These are phyloP conservation scores for Capillidium heterosporum DNA, from an alignment of 371 early-diverging fungal species.

Conservation along the genomic window DNA sequence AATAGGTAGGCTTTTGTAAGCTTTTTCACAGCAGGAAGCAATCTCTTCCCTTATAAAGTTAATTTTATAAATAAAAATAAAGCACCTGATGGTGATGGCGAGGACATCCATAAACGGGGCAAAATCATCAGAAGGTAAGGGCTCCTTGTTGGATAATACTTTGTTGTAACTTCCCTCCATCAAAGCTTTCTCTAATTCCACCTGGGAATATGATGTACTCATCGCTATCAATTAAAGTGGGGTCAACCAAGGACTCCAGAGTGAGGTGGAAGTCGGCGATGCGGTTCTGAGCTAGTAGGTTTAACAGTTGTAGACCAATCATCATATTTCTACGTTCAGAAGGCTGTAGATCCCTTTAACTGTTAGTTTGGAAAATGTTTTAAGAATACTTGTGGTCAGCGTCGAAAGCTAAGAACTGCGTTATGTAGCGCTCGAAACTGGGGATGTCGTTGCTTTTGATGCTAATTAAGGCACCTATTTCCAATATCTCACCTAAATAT, in stretches of 20 bases:
- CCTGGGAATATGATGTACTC: constrained; percentile 73
- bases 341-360: constrained; percentile 19
- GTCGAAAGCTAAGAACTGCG: constrained; percentile 84
- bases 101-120: constrained; percentile 82
- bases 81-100: constrained; percentile 75
- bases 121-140: constrained; percentile 79
- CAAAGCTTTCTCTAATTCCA: constrained; percentile 76
- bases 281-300: constrained; percentile 78
- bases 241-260: constrained; percentile 64
- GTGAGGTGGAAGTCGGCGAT: constrained; percentile 90
- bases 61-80: background rate
- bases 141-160: constrained; percentile 73
- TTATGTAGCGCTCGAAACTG: constrained; percentile 82
- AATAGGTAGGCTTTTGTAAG: constrained; percentile 68
- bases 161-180: constrained; percentile 96
- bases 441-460: constrained; percentile 68
- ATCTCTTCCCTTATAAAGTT: constrained; percentile 57
- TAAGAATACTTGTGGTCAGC: constrained; percentile 49
- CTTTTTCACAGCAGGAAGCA: constrained; percentile 84
- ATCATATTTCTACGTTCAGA: constrained; percentile 73
- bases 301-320: constrained; percentile 78
- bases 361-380: background rate
- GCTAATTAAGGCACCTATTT: constrained; percentile 77
- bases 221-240: constrained; percentile 57
- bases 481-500: constrained; percentile 63